Evolutionary conservation across 306 rosid species (phyloP), one percentile per base, ranked within the genome.

Genomic region (Pterocarpus macrocarpus): DNA sequence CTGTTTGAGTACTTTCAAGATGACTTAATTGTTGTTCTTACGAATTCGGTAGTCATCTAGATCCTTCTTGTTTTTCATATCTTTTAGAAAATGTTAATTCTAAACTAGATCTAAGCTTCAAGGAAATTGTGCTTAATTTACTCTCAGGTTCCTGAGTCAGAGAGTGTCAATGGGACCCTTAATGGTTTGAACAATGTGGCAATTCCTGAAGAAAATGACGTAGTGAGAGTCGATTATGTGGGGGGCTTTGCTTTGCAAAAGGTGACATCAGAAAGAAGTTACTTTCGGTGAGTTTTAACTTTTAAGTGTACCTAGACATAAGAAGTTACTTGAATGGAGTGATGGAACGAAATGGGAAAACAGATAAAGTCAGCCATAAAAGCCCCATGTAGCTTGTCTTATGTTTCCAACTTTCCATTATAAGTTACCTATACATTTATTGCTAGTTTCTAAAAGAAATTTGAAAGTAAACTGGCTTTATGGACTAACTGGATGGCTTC

Each of bases 171-270:
- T 41, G 73, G 22, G 39, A 66, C 58, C 34, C 67, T 88, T 67
- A 76, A 72, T 38, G 90, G 88, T 76, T 89, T 83, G 67, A 64
- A 22, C 28, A 22, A 72, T 35, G 81, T 61, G 67, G 87, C 53
- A 57, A 91, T 87, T 80, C 92, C 92, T 39, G 90, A 89, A 76
- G 87, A 86, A 49, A 83, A 85, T 59, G 97, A 89, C 52, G 92
- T 82, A 2, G 91, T 93, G 52, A 89, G 90, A 87, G 79, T 93
- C 2, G 97, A 89, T 85, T 71, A 91, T 66, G 93, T 93, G 49
- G 97, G 97, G 80, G 97, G 97, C 81, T 90, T 80, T 86, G 97
- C 97, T 69, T 44, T 93, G 88, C 97, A 93, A 44, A 93, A 90
- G 90, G 94, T 93, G 81, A 75, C 91, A 17, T 59, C 88, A 9